phyloP scores from a whole-genome alignment of 345 rosid genomes.

The Eucalyptus regnans region DNA sequence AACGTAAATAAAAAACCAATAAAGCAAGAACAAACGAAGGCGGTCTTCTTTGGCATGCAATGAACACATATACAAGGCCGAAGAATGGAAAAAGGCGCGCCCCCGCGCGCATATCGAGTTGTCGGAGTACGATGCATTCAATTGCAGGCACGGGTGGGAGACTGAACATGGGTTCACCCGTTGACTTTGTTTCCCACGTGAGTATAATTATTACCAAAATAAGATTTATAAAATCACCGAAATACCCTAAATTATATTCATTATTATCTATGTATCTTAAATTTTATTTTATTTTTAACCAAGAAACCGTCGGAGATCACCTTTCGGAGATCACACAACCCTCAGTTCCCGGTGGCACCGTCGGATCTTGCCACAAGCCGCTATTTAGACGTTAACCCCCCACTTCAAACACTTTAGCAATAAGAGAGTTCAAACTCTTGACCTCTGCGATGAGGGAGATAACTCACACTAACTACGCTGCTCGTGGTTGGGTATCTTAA shows the following conservation, averaged over 20 bases:
- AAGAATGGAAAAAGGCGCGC: not conserved
- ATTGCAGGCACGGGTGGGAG: not conserved
- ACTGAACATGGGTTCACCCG: not conserved
- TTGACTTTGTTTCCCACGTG: not conserved
- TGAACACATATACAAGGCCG: not conserved
- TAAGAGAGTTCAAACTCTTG: fast-evolving
- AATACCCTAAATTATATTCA: not conserved
- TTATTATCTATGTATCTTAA: not conserved
- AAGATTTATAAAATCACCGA: not conserved
- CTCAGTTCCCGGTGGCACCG: no score
- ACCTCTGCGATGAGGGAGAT: no score
- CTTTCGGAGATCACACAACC: no score
- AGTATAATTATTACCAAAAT: not conserved
- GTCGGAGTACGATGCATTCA: not conserved
- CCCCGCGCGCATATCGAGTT: not conserved
- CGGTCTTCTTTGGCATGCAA: not conserved
- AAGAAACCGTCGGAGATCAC: no score
- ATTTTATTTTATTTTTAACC: not conserved
- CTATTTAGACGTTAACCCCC: no score
- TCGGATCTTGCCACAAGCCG: no score
- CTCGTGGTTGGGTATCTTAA: no score
- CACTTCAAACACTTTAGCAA: no score
- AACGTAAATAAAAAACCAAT: not conserved
- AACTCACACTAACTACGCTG: no score
- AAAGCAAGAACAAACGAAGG: not conserved